Conservation (phyloP, 73 alveolate species). For the Paramecium sexaurelia region DNA sequence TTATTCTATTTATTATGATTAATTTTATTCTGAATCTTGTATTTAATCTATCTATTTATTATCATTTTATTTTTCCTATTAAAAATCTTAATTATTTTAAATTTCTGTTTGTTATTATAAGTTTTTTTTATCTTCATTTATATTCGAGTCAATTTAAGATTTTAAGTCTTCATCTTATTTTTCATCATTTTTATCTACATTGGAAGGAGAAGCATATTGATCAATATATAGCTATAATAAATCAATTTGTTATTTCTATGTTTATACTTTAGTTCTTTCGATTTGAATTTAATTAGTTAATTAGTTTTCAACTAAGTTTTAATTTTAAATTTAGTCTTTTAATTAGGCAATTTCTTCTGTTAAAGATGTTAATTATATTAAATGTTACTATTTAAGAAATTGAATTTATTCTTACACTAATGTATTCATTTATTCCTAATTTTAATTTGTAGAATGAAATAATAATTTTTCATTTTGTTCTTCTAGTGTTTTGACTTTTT, state of each 20-base stretch:
- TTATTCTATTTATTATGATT: background rate
- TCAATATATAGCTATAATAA: background rate
- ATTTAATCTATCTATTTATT: background rate
- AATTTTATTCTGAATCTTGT: background rate
- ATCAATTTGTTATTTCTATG: background rate
- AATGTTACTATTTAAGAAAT: background rate
- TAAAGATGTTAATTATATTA: background rate
- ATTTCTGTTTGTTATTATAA: background rate
- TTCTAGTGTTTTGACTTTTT: background rate
- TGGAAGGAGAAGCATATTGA: background rate
- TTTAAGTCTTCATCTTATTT: background rate
- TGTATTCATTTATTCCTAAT: background rate
- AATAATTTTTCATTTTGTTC: background rate
- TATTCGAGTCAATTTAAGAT: background rate
- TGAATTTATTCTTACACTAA: background rate
- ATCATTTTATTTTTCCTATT: background rate
- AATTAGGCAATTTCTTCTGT: background rate
- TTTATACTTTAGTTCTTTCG: background rate
- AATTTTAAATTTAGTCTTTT: background rate
- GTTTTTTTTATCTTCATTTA: background rate
- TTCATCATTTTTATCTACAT: slow-evolving; percentile 68
- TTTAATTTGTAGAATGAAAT: background rate
- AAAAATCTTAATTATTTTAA: background rate
- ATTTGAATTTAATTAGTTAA: background rate
- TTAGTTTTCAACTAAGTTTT: background rate